Evolutionary conservation across 805 yeast species (phyloP).

Genomic region (Suhomyces canberraensis): DNA sequence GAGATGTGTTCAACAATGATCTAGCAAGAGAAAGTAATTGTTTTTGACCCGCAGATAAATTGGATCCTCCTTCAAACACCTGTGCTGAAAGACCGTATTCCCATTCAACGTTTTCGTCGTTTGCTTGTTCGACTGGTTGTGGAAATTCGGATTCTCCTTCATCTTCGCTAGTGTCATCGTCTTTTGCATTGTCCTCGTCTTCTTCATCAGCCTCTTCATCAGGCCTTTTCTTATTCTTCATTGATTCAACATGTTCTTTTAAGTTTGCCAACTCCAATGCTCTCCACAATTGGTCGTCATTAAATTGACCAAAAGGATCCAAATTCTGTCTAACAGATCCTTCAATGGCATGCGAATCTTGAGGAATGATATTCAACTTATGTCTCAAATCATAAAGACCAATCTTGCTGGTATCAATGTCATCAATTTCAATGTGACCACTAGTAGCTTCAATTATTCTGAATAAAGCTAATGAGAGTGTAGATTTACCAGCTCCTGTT

Average conservation of each 20-base stretch:
- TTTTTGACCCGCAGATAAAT: constrained; percentile 23
- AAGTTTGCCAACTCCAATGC: constrained; percentile 25
- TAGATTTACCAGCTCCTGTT: constrained; percentile 31
- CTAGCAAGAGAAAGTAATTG: constrained; percentile 23
- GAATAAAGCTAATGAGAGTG: constrained; percentile 26
- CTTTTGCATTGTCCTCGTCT: not conserved
- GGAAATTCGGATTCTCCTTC: constrained; percentile 13
- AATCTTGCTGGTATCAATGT: constrained; percentile 18
- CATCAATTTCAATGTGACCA: constrained; percentile 25
- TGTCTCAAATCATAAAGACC: constrained; percentile 26
- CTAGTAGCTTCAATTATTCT: constrained; percentile 25
- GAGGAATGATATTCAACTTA: constrained; percentile 28
- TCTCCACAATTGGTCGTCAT: constrained; percentile 24
- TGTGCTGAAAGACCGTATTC: constrained; percentile 13
- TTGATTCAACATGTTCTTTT: constrained; percentile 20
- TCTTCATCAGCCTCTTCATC: constrained; percentile 2
- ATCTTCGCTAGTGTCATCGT: not conserved
- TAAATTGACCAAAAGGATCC: constrained; percentile 23
- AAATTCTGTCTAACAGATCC: constrained; percentile 25
- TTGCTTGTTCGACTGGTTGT: constrained; percentile 3
- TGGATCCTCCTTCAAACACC: constrained; percentile 23
- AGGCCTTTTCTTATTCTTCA: constrained; percentile 15
- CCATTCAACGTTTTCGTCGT: constrained; percentile 8
- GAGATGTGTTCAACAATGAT: constrained; percentile 17
- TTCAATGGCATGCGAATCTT: constrained; percentile 25